phyloP scores from a whole-genome alignment of 805 yeast genomes.

The Ogataea angusta region DNA sequence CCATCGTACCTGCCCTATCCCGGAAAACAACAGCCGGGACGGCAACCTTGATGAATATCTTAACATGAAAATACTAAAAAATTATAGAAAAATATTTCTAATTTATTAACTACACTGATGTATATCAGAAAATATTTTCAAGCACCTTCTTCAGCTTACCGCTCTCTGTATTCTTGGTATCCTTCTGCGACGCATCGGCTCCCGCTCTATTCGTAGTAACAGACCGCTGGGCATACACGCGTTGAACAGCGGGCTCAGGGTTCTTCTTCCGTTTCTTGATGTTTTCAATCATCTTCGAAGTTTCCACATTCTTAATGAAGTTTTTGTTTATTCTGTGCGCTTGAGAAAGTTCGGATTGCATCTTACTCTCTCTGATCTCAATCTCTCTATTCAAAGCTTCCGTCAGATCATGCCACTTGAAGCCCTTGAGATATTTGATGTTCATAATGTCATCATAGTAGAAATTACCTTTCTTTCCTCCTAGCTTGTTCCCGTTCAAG shows the following conservation, averaged over 20 bases:
- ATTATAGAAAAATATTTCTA: slow-evolving; percentile 1
- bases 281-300: slow-evolving; percentile 72
- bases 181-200: slow-evolving; percentile 48
- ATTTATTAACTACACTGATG: neutral
- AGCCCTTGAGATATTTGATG: slow-evolving; percentile 82
- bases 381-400: slow-evolving; percentile 90
- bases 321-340: slow-evolving; percentile 84
- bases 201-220: slow-evolving; percentile 66
- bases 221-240: slow-evolving; percentile 68
- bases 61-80: slow-evolving; percentile 1
- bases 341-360: slow-evolving; percentile 85
- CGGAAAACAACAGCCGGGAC: neutral
- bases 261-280: slow-evolving; percentile 50
- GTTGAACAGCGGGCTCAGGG: slow-evolving; percentile 37
- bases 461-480: slow-evolving; percentile 87
- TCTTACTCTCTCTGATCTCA: slow-evolving; percentile 81
- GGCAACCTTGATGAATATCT: neutral
- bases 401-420: slow-evolving; percentile 93
- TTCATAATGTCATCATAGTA: slow-evolving; percentile 94
- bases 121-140: slow-evolving; percentile 36
- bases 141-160: slow-evolving; percentile 45
- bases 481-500: slow-evolving; percentile 82
- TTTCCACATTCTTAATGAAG: slow-evolving; percentile 80
- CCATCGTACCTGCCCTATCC: slow-evolving; percentile 1
- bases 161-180: slow-evolving; percentile 31